Evolutionary conservation across 192 early-diverging fungal species (phyloP), one percentile per base, ranked within the genome.

Genomic region (Coemansia sp.): DNA sequence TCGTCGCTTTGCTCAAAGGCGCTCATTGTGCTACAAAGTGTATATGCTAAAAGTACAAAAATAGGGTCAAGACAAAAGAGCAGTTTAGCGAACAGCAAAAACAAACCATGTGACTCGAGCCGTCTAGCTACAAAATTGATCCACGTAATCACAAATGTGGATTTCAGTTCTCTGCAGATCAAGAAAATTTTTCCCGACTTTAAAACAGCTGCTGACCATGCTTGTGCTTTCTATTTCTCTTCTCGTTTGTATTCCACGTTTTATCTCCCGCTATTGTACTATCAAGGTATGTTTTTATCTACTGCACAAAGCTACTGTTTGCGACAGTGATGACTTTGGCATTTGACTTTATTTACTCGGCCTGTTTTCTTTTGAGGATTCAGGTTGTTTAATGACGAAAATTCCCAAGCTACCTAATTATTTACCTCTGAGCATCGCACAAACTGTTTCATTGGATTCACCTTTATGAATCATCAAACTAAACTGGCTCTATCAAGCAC

Each of bases 1-100:
- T 32, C 45, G 39, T 80, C 72, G 49, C 72, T 74, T 37, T 67
- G 50, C 32, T 53, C 50, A 51, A 52, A 56, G 12, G 51, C 38
- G 38, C 65, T 59, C 73, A 66, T 75, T 49, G 21, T 21, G 21
- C 21, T 21, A 21, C 21, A 1, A 21, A 21, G 21, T 21, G 21
- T 21, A 21, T 21, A 21, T 21, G 21, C 21, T 49, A 49, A n/a
- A 49, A 49, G 47, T 49, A 49, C 15, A 49, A 19, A 24, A 53
- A 19, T 24, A 19, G 32, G 32, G 32, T 35, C 6, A 8, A 7
- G 32, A 35, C 32, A 35, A 35, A 35, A 35, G 5, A 8, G 5
- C 6, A 32, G 6, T 32, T 32, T 32, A 32, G 21, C 1, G 27
- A 27, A 27, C 27, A 27, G 27, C 27, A 27, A 32, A 32, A 32